Evolutionary conservation across 1,284 basidiomycete genomes (phyloP).

Genomic region (Trametes sp.): DNA sequence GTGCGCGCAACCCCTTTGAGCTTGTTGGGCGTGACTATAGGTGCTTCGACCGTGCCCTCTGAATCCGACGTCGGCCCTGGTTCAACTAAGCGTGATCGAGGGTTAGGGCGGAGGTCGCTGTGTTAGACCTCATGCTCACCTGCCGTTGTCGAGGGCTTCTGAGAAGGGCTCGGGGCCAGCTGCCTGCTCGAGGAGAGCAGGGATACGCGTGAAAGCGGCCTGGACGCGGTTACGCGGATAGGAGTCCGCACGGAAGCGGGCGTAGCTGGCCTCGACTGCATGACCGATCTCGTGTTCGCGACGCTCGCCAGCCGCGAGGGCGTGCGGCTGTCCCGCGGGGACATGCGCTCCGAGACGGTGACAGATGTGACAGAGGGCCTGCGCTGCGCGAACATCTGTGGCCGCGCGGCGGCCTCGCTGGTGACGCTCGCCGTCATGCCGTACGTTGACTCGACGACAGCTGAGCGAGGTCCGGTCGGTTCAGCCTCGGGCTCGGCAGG

Average conservation of each 20-base stretch:
- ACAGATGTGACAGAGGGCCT: slow-evolving; percentile 13
- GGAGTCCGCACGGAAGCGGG: slow-evolving; percentile 20
- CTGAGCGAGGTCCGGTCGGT: neutral
- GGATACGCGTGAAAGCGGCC: slow-evolving; percentile 12
- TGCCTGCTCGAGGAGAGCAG: slow-evolving; percentile 3
- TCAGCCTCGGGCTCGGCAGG: neutral
- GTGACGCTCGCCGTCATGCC: neutral
- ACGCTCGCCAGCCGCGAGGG: slow-evolving; percentile 1
- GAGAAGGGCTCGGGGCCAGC: slow-evolving; percentile 7
- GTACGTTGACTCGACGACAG: neutral
- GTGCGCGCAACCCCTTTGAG: slow-evolving; percentile 6
- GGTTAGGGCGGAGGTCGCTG: neutral
- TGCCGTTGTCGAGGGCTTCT: slow-evolving; percentile 19
- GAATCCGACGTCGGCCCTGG: slow-evolving; percentile 14
- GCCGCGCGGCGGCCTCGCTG: neutral
- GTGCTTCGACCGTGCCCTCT: slow-evolving; percentile 22
- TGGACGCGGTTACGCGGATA: slow-evolving; percentile 7
- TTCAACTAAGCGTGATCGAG: neutral
- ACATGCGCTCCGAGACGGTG: slow-evolving; percentile 14
- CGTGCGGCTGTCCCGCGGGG: slow-evolving; percentile 5
- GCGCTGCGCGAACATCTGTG: neutral
- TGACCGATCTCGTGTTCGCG: neutral
- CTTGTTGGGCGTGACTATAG: slow-evolving; percentile 17
- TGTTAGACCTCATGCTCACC: slow-evolving; percentile 4
- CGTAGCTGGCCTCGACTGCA: slow-evolving; percentile 18